Conservation (phyloP, 2,329 filamentous ascomycete genomes). For the Diaporthe sp. region DNA sequence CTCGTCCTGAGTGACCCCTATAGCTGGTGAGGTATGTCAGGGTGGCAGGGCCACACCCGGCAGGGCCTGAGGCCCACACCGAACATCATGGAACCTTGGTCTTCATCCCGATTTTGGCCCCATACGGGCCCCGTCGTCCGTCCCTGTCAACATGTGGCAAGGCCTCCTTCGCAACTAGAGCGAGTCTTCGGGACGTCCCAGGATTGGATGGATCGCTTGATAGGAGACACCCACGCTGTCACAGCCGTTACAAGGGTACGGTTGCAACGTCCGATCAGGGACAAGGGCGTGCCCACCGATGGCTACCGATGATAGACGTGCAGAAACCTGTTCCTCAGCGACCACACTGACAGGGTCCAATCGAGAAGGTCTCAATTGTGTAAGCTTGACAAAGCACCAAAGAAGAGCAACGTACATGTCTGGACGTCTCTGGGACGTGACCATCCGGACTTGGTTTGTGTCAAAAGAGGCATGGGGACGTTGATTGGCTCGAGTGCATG, state of each 20-base stretch:
- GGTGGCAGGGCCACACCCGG: background rate
- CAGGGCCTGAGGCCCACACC: too few species aligned
- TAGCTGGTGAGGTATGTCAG: background rate
- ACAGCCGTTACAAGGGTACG: background rate
- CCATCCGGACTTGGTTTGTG: conserved; percentile 3
- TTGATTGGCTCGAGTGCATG: background rate
- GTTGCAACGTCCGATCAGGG: conserved; percentile 12
- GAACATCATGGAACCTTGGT: background rate
- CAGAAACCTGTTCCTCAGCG: conserved; percentile 3
- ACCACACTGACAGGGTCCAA: conserved; percentile 1
- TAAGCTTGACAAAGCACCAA: conserved; percentile 30
- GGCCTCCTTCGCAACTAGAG: background rate
- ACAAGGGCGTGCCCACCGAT: background rate
- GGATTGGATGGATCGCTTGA: background rate
- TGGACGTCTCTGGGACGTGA: conserved; percentile 7
- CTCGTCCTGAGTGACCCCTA: background rate
- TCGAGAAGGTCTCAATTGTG: conserved; percentile 21
- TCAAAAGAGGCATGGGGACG: background rate
- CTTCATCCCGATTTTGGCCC: background rate
- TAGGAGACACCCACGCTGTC: background rate
- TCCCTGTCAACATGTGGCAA: conserved; percentile 17
- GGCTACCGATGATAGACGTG: background rate
- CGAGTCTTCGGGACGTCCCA: background rate
- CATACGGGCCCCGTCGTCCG: conserved; percentile 9
- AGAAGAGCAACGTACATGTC: background rate